Evolutionary conservation across 2,329 filamentous ascomycete genomes (phyloP).

Genomic region (Conoideocrella luteorostrata): DNA sequence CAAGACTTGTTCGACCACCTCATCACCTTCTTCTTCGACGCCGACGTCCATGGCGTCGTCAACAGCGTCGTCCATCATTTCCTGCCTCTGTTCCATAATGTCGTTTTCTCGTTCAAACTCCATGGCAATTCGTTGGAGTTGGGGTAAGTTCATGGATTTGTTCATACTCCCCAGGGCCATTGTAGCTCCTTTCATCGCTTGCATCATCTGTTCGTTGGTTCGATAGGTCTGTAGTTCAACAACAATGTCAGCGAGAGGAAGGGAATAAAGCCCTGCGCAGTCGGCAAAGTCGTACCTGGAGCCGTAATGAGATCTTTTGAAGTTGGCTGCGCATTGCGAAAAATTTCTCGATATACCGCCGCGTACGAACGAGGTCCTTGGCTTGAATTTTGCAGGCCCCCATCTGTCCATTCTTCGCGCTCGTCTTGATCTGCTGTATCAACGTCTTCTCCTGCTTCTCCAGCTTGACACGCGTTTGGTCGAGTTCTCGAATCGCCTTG

Average conservation of each 20-base stretch:
- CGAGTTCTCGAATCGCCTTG: slow-evolving; percentile 93
- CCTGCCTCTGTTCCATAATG: slow-evolving; percentile 97
- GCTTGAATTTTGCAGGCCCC: slow-evolving; percentile 98
- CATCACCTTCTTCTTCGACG: slow-evolving; percentile 91
- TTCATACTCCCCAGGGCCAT: slow-evolving; percentile 95
- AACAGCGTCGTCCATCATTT: slow-evolving; percentile 99
- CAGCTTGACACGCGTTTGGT: slow-evolving; percentile 88
- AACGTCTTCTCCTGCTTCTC: slow-evolving; percentile 99
- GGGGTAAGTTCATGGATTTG: slow-evolving; percentile 91
- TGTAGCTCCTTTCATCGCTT: slow-evolving; percentile 97
- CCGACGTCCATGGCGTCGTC: slow-evolving; percentile 90
- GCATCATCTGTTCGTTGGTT: slow-evolving; percentile 99
- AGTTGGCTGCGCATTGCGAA: slow-evolving; percentile 96
- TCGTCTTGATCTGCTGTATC: slow-evolving; percentile 94
- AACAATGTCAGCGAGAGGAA: slow-evolving; percentile 8
- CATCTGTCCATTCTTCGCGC: slow-evolving; percentile 95
- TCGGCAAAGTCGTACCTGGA: slow-evolving; percentile 58
- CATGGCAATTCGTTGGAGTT: slow-evolving; percentile 93
- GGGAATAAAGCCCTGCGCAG: background rate
- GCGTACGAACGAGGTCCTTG: slow-evolving; percentile 89
- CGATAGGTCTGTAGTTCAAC: slow-evolving; percentile 66
- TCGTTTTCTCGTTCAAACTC: slow-evolving; percentile 99
- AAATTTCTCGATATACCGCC: slow-evolving; percentile 95
- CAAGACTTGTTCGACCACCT: slow-evolving; percentile 91
- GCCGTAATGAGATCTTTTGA: slow-evolving; percentile 88